Base-by-base conservation (phyloP, 1,284 basidiomycete genomes). In the Tilletia horrida region DNA sequence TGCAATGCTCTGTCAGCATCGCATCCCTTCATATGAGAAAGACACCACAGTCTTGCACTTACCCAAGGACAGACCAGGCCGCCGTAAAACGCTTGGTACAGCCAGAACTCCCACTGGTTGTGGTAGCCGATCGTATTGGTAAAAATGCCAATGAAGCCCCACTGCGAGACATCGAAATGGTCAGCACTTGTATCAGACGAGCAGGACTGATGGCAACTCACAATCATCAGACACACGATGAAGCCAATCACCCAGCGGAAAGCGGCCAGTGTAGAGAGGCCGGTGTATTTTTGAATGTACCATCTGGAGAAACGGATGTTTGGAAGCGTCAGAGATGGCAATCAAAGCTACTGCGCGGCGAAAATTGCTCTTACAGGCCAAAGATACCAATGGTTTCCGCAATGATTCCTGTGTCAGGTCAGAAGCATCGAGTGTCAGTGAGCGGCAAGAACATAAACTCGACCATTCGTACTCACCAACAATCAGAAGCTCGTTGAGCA, bases 151-250 rank as follows among this genome's bases (percentile, higher is more conserved):
- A 61, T 76, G 66, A 61, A 68, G 29, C 67, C 68, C 57, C 70
- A 62, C 62, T 66, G 65, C 14, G 1, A 3, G 45, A 71, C 8
- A n/a, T n/a, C n/a, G 62, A 43, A 76, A 73, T 71, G 42, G 52
- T 71, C 16, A 47, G 67, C 27, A 68, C 64, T 18, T 71, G 71
- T 55, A 72, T 74, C 35, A 25, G 25, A 6, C 64, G 93, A 83
- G 65, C 85, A 88, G 91, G 92, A 87, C 90, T 92, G 68, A 92
- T 88, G 1, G 91, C 91, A 21, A 91, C 91, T 91, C 91, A 93
- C 1, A 11, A 91, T 84, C 0, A 90, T 90, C 62, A 92, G 90
- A 35, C 91, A 63, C 52, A 91, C 85, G 3, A 89, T 90, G 11
- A 90, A 87, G 1, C 90, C 85, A 74, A 90, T 90, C 6, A 90